phyloP scores from a whole-genome alignment of 345 rosid species.

The Citrus mangshanensis region DNA sequence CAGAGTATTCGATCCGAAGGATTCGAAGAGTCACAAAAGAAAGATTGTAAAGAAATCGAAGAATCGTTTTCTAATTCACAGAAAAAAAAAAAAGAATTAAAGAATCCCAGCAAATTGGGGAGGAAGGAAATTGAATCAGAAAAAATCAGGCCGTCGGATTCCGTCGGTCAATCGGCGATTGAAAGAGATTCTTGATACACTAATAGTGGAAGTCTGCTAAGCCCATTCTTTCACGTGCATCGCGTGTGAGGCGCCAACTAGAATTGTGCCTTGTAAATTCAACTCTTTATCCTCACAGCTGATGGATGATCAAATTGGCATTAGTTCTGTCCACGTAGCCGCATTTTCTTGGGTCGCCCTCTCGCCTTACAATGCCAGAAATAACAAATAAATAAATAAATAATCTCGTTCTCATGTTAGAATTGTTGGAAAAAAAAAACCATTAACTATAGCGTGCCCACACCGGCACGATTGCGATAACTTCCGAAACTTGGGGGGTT shows the following conservation, averaged over 20 bases:
- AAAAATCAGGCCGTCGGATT: constrained; percentile 7
- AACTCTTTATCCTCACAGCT: not conserved
- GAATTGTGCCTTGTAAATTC: not conserved
- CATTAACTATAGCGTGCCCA: not conserved
- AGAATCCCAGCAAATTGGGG: constrained; percentile 36
- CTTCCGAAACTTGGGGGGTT: constrained; percentile 21
- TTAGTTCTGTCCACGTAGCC: not conserved
- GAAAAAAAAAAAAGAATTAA: constrained; percentile 13
- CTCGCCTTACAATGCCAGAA: not conserved
- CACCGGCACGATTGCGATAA: not conserved
- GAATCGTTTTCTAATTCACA: not conserved
- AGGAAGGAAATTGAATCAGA: not conserved
- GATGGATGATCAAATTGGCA: not conserved
- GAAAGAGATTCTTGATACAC: not conserved
- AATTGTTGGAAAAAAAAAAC: not conserved
- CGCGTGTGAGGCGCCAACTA: not conserved
- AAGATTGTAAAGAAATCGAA: not conserved
- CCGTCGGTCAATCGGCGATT: not conserved
- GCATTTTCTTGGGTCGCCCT: not conserved
- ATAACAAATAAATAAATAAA: no score
- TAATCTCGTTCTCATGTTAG: not conserved
- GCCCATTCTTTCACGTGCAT: constrained; percentile 18
- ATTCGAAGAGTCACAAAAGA: not conserved
- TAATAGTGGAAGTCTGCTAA: constrained; percentile 31
- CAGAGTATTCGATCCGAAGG: not conserved